phyloP scores from a whole-genome alignment of 2,329 filamentous ascomycete genomes.

The Cercospora sojina region DNA sequence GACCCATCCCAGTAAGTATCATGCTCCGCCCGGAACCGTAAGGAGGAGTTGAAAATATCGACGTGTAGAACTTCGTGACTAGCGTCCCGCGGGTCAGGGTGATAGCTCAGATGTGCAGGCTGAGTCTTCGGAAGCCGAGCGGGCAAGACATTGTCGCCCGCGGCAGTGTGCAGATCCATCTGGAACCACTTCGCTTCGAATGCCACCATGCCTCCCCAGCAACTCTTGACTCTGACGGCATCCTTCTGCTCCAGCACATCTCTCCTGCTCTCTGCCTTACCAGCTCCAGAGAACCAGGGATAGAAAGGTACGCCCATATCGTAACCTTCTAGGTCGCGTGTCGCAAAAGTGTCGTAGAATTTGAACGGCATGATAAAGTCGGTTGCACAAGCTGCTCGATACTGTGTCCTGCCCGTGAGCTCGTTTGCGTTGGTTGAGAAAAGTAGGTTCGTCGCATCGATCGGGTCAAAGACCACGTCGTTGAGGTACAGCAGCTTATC shows the following conservation, averaged over 20 bases:
- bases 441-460: constrained; percentile 60
- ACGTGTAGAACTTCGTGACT: background rate
- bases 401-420: constrained; percentile 51
- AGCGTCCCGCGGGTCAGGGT: constrained; percentile 14
- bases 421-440: constrained; percentile 61
- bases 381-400: constrained; percentile 68
- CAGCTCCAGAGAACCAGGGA: constrained; percentile 62
- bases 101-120: constrained; percentile 10
- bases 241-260: constrained; percentile 63
- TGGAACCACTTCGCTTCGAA: constrained; percentile 63
- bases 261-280: constrained; percentile 53
- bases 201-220: constrained; percentile 75
- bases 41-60: constrained; percentile 37
- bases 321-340: constrained; percentile 65
- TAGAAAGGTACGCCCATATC: constrained; percentile 64
- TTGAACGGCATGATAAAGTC: constrained; percentile 68
- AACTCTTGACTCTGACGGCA: constrained; percentile 68
- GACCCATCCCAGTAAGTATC: constrained; percentile 50
- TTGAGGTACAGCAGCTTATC: constrained; percentile 64
- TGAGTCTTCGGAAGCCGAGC: constrained; percentile 3
- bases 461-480: constrained; percentile 63
- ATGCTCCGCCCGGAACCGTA: constrained; percentile 46
- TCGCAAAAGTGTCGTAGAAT: constrained; percentile 73
- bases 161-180: constrained; percentile 22
- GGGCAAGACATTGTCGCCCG: background rate